Conservation (phyloP, 257 asterid species). For the Cynanchum wilfordii region DNA sequence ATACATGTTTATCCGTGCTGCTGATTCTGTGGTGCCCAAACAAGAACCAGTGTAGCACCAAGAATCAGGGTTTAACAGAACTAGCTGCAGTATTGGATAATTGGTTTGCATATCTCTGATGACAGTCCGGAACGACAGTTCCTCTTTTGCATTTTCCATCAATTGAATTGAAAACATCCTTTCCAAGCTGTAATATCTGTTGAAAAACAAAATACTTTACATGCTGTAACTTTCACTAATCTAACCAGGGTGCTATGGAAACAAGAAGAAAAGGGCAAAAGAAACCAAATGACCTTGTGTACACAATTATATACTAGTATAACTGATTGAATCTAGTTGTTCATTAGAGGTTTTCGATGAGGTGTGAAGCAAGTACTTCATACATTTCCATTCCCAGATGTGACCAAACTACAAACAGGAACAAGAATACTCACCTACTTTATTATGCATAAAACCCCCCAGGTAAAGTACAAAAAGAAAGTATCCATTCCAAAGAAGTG, state of each 20-base stretch:
- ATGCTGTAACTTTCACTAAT: slow-evolving; percentile 7
- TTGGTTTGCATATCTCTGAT: slow-evolving; percentile 66
- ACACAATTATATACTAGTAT: not conserved
- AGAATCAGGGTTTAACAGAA: slow-evolving; percentile 75
- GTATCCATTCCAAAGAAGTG: not conserved
- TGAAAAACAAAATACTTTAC: slow-evolving; percentile 13
- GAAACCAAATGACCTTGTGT: not conserved
- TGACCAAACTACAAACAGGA: not conserved
- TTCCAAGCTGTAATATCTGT: slow-evolving; percentile 67
- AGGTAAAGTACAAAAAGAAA: not conserved
- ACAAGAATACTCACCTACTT: not conserved
- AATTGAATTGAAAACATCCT: slow-evolving; percentile 70
- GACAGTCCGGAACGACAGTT: slow-evolving; percentile 71
- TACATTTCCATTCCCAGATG: not conserved
- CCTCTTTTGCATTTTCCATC: slow-evolving; percentile 81
- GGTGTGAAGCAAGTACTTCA: not conserved
- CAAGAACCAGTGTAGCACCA: slow-evolving; percentile 64
- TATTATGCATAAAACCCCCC: not conserved
- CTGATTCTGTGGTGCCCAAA: slow-evolving; percentile 35
- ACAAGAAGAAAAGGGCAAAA: not conserved
- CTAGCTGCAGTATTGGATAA: slow-evolving; percentile 54
- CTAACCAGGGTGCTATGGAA: not conserved
- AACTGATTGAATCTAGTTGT: not conserved
- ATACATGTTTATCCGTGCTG: slow-evolving; percentile 43
- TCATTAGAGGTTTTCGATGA: not conserved